These are phyloP conservation scores for Cladobotryum mycophilum DNA, from an alignment of 2,329 filamentous ascomycete species.

Conservation along the genomic window DNA sequence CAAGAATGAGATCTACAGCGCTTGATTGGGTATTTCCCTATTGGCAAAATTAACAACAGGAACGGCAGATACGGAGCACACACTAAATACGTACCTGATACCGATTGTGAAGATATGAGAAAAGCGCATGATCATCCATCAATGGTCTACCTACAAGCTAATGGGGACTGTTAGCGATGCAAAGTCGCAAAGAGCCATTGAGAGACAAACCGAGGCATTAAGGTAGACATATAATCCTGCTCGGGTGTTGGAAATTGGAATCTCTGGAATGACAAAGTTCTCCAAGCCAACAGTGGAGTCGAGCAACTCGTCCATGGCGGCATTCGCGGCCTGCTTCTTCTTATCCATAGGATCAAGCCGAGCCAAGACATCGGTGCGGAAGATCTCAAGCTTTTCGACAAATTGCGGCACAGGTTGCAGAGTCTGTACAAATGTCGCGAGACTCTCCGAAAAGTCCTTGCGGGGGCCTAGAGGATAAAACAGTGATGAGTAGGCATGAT, in stretches of 20 bases:
- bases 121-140: conserved; percentile 71
- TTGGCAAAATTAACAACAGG: neutral
- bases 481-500: neutral
- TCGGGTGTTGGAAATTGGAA: conserved; percentile 67
- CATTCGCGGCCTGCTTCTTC: conserved; percentile 42
- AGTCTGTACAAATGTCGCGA: conserved; percentile 51
- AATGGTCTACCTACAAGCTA: conserved; percentile 76
- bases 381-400: conserved; percentile 48
- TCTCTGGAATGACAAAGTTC: conserved; percentile 52
- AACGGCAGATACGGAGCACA: neutral
- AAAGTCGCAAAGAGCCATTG: neutral
- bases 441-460: conserved; percentile 42
- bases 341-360: conserved; percentile 49
- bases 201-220: conserved; percentile 62
- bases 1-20: conserved; percentile 75
- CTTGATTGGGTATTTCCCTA: conserved; percentile 72
- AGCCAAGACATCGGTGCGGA: conserved; percentile 51
- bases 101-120: conserved; percentile 75
- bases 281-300: conserved; percentile 52
- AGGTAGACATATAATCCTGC: conserved; percentile 81
- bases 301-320: conserved; percentile 50
- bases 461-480: conserved; percentile 33
- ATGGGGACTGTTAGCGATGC: neutral
- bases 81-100: conserved; percentile 57
- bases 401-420: conserved; percentile 52